Conservation (phyloP, 148 eudicot genomes). For the Linanthus parryae region DNA sequence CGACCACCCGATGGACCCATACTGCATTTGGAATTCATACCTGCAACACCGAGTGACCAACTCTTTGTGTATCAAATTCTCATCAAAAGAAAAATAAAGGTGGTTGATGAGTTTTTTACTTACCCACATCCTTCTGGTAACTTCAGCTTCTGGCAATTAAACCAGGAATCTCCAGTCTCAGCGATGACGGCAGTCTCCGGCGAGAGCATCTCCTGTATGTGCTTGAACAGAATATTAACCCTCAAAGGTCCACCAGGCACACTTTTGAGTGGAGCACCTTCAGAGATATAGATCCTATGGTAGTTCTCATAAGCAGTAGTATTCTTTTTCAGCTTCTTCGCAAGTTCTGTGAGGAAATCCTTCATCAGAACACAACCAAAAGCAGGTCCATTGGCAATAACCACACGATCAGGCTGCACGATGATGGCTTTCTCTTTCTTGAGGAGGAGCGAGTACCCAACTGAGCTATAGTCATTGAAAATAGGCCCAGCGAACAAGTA, state of each 20-base stretch:
- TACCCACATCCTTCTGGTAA: slow-evolving; percentile 14
- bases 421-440: slow-evolving; percentile 15
- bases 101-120: no score
- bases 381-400: slow-evolving; percentile 4
- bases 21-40: slow-evolving; percentile 94
- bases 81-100: no score
- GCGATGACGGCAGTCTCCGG: slow-evolving; percentile 6
- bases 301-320: slow-evolving; percentile 10
- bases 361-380: slow-evolving; percentile 11
- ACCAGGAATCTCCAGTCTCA: slow-evolving; percentile 14
- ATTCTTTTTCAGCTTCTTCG: neutral
- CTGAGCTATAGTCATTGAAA: slow-evolving; percentile 11
- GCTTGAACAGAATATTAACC: slow-evolving; percentile 12
- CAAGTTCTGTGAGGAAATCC: slow-evolving; percentile 6
- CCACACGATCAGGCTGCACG: slow-evolving; percentile 11
- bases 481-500: slow-evolving; percentile 6
- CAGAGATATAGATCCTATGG: slow-evolving; percentile 2
- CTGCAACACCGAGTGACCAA: slow-evolving; percentile 46
- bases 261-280: slow-evolving; percentile 3
- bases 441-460: slow-evolving; percentile 12
- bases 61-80: no score
- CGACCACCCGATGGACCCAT: slow-evolving; percentile 98
- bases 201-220: slow-evolving; percentile 11
- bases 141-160: slow-evolving; percentile 13
- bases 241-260: slow-evolving; percentile 5